Percentiles rank a stretch among this genome's conserved stretches.
Evolutionary conservation across 768 basidiomycete genomes (phyloP).

Genomic region (Lactarius trivialis): DNA sequence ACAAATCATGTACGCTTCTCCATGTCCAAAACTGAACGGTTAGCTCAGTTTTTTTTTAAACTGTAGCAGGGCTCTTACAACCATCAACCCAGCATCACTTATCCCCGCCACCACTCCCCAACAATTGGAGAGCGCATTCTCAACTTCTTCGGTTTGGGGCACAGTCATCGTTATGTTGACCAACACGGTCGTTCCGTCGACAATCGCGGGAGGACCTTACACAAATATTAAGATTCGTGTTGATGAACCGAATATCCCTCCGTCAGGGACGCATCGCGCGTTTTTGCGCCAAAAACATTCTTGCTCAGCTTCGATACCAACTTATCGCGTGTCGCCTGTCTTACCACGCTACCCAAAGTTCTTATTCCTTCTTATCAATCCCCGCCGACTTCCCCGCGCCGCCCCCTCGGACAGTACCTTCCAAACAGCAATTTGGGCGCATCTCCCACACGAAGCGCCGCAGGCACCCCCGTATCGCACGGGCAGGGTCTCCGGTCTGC

Average conservation of each 20-base stretch:
- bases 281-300: slow-evolving; percentile 16
- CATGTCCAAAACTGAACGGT: too few relatives aligned
- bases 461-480: slow-evolving; percentile 1
- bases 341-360: slow-evolving; percentile 8
- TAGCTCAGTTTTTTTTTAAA: neutral
- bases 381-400: slow-evolving; percentile 9
- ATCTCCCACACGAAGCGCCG: slow-evolving; percentile 7
- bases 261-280: slow-evolving; percentile 10
- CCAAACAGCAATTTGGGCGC: slow-evolving; percentile 10
- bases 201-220: slow-evolving; percentile 1
- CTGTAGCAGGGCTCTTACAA: slow-evolving; percentile 2
- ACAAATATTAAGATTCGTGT: slow-evolving; percentile 14
- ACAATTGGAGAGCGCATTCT: slow-evolving; percentile 36
- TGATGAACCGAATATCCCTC: slow-evolving; percentile 3
- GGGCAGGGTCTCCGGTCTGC: slow-evolving; percentile 3
- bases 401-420: neutral
- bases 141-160: slow-evolving; percentile 33
- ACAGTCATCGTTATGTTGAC: slow-evolving; percentile 34
- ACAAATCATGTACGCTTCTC: slow-evolving; percentile 18
- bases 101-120: slow-evolving; percentile 8
- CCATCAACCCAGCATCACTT: slow-evolving; percentile 16
- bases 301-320: slow-evolving; percentile 12
- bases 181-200: slow-evolving; percentile 38
- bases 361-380: slow-evolving; percentile 10
- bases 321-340: slow-evolving; percentile 12